Evolutionary conservation across 2,329 filamentous ascomycete genomes (phyloP).

Genomic region (Leptodontidium sp.): DNA sequence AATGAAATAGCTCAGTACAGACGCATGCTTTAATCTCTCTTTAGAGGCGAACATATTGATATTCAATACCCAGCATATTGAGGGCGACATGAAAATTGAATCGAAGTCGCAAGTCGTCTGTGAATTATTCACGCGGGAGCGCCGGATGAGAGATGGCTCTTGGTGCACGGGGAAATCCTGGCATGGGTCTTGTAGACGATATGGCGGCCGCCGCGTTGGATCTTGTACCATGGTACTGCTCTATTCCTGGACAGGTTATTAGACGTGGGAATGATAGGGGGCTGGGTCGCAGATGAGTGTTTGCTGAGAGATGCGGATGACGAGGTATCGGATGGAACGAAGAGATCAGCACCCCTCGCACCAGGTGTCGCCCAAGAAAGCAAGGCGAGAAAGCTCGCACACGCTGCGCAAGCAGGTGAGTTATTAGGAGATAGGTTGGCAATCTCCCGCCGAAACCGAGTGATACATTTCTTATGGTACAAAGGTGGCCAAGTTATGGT

Average conservation of each 20-base stretch:
- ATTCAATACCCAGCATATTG: too few relatives aligned
- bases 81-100: too few relatives aligned
- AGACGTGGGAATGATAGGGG: background rate
- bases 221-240: constrained; percentile 35
- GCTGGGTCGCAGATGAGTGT: background rate
- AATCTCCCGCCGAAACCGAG: constrained; percentile 49
- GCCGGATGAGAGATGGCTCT: too few relatives aligned
- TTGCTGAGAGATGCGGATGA: background rate
- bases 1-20: too few relatives aligned
- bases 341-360: constrained; percentile 34
- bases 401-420: constrained; percentile 39
- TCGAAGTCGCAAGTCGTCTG: too few relatives aligned
- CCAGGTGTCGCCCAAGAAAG: constrained; percentile 39
- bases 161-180: background rate
- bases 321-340: constrained; percentile 40
- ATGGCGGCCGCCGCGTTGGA: constrained; percentile 39
- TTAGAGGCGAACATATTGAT: too few relatives aligned
- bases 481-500: constrained; percentile 45
- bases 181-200: background rate
- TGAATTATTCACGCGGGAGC: too few relatives aligned
- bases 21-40: too few relatives aligned
- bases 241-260: background rate
- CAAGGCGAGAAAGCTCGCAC: constrained; percentile 42
- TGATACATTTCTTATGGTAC: constrained; percentile 41
- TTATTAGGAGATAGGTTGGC: constrained; percentile 52